These are phyloP conservation scores for Colletotrichum spinosum DNA, from an alignment of 2,329 filamentous ascomycete species.

Conservation along the genomic window DNA sequence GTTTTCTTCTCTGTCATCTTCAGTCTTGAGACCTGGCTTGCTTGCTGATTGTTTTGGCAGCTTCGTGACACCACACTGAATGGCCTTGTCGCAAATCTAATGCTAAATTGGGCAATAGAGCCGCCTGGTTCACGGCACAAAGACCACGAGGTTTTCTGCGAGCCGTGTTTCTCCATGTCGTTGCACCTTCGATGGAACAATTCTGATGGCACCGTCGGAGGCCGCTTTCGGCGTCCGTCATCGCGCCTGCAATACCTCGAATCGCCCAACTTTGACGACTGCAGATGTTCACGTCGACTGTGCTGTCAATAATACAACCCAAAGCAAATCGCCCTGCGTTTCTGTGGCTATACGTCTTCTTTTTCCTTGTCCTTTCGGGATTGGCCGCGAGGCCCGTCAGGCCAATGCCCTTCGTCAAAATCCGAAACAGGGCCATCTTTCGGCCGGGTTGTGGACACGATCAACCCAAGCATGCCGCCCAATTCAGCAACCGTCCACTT, in stretches of 20 bases:
- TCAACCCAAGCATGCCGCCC: slow-evolving; percentile 31
- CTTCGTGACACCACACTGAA: slow-evolving; percentile 13
- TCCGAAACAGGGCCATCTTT: slow-evolving; percentile 32
- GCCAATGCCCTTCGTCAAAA: slow-evolving; percentile 20
- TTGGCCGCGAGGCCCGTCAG: slow-evolving; percentile 10
- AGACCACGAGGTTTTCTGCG: slow-evolving; percentile 16
- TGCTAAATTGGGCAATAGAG: slow-evolving; percentile 9
- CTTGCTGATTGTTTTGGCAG: slow-evolving; percentile 12
- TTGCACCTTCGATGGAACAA: slow-evolving; percentile 1
- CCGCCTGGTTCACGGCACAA: slow-evolving; percentile 15
- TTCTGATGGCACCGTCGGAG: slow-evolving; percentile 1
- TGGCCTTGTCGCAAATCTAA: slow-evolving; percentile 17
- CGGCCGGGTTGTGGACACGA: slow-evolving; percentile 16
- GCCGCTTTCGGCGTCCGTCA: slow-evolving; percentile 1
- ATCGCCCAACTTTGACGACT: slow-evolving; percentile 24
- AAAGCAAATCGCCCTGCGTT: slow-evolving; percentile 27
- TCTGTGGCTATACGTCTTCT: slow-evolving; percentile 26
- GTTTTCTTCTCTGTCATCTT: background rate
- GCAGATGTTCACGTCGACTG: slow-evolving; percentile 20
- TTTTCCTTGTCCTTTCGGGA: slow-evolving; percentile 33
- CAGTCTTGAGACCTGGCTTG: slow-evolving; percentile 3
- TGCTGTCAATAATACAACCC: slow-evolving; percentile 31
- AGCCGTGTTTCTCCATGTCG: slow-evolving; percentile 1
- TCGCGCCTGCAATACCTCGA: slow-evolving; percentile 13
- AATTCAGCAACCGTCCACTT: slow-evolving; percentile 27